phyloP scores from a whole-genome alignment of 148 eudicot species.

The Pharnaceum exiguum region DNA sequence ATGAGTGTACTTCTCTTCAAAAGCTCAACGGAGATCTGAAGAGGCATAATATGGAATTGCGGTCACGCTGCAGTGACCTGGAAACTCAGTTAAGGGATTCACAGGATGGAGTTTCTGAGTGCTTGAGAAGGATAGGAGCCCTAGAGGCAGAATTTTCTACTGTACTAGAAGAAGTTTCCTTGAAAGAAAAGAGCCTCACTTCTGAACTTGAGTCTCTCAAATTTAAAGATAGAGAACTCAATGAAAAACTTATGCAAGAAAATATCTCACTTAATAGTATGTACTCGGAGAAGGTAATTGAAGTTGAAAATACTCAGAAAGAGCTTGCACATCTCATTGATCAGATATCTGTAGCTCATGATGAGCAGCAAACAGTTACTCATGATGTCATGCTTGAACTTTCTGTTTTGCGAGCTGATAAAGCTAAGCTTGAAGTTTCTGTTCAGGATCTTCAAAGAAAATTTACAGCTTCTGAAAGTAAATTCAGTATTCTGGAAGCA shows the following conservation, averaged over 20 bases:
- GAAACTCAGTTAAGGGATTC: conserved; percentile 51
- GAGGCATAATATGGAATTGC: conserved; percentile 48
- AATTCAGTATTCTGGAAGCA: conserved; percentile 33
- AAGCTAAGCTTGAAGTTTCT: conserved; percentile 44
- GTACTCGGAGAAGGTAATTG: conserved; percentile 46
- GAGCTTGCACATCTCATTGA: conserved; percentile 57
- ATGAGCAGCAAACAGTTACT: conserved; percentile 34
- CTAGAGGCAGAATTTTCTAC: conserved; percentile 49
- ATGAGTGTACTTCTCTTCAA: conserved; percentile 49
- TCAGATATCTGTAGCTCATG: conserved; percentile 36
- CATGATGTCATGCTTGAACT: conserved; percentile 40
- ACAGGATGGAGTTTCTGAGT: conserved; percentile 31
- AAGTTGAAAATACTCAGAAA: conserved; percentile 56
- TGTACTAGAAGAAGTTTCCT: conserved; percentile 46
- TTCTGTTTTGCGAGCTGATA: conserved; percentile 48
- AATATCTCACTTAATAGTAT: conserved; percentile 42
- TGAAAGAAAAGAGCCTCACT: conserved; percentile 47
- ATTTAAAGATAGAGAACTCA: conserved; percentile 40
- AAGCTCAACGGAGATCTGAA: conserved; percentile 51
- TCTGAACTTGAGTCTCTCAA: conserved; percentile 61
- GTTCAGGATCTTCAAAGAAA: conserved; percentile 44
- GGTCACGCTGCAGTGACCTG: conserved; percentile 29
- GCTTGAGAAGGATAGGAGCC: conserved; percentile 39
- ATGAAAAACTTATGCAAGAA: conserved; percentile 41
- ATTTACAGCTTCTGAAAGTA: conserved; percentile 30